These are phyloP conservation scores for Bryum argenteum DNA, from an alignment of 225 moss, liverwort and hornwort species.

Conservation along the genomic window DNA sequence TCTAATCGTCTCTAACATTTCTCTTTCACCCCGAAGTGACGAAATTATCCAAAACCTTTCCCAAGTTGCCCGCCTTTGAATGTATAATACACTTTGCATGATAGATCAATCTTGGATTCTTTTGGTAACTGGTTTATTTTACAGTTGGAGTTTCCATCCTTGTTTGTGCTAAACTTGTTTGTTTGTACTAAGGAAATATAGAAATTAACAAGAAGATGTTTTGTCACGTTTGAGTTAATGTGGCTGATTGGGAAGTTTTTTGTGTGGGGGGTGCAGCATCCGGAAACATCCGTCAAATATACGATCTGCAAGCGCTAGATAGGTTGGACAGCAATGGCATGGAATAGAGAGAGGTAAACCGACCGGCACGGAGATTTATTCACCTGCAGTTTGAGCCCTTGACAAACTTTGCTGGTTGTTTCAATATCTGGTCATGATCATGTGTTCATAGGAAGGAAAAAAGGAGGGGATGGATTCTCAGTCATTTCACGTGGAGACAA, in stretches of 20 bases:
- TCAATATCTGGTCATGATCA: slow-evolving; percentile 37
- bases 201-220: no score
- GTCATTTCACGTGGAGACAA: slow-evolving; percentile 32
- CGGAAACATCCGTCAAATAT: slow-evolving; percentile 98
- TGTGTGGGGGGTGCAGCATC: slow-evolving; percentile 71
- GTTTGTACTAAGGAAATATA: no score
- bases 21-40: no score
- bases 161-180: no score
- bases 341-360: slow-evolving; percentile 46
- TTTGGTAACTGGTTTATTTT: no score
- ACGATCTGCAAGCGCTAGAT: slow-evolving; percentile 83
- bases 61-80: no score
- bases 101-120: not conserved
- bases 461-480: no score
- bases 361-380: slow-evolving; percentile 29
- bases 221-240: no score
- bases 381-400: slow-evolving; percentile 49
- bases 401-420: slow-evolving; percentile 44
- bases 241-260: slow-evolving; percentile 27
- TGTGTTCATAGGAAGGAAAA: slow-evolving; percentile 28
- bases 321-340: slow-evolving; percentile 77
- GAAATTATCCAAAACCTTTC: no score
- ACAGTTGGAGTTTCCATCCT: no score
- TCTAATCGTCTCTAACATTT: not conserved
- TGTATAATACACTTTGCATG: not conserved